Evolutionary conservation across 1,284 basidiomycete species (phyloP).

Genomic region (Mycosarcoma maydis): DNA sequence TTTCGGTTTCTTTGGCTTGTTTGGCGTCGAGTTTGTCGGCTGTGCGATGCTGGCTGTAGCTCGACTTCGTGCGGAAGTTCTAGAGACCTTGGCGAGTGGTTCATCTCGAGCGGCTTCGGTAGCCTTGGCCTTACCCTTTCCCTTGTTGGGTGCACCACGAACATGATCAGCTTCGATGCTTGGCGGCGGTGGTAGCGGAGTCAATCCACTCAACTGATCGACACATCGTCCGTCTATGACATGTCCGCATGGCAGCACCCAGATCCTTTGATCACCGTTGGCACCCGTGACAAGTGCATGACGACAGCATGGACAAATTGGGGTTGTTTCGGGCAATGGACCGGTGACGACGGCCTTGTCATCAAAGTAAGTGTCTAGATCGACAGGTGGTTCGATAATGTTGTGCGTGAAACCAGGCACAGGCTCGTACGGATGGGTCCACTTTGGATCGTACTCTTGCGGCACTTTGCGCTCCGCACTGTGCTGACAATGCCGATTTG

Average conservation of each 20-base stretch:
- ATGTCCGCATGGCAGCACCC: slow-evolving; percentile 61
- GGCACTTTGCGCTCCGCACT: slow-evolving; percentile 30
- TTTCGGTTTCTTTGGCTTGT: slow-evolving; percentile 35
- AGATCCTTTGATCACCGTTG: slow-evolving; percentile 48
- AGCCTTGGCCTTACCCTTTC: slow-evolving; percentile 38
- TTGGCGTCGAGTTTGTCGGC: slow-evolving; percentile 4
- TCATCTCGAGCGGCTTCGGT: slow-evolving; percentile 16
- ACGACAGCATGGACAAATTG: slow-evolving; percentile 57
- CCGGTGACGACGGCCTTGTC: slow-evolving; percentile 53
- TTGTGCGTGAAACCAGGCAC: slow-evolving; percentile 40
- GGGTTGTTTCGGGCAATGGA: slow-evolving; percentile 57
- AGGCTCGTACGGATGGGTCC: slow-evolving; percentile 49
- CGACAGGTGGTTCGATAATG: slow-evolving; percentile 61
- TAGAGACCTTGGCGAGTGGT: slow-evolving; percentile 13
- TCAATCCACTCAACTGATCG: slow-evolving; percentile 38
- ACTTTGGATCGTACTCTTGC: slow-evolving; percentile 37
- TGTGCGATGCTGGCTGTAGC: slow-evolving; percentile 4
- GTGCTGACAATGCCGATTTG: slow-evolving; percentile 6
- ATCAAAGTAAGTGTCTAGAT: slow-evolving; percentile 56
- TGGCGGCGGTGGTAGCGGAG: not conserved
- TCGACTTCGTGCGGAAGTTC: slow-evolving; percentile 14
- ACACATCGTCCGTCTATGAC: slow-evolving; percentile 61
- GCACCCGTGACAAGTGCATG: slow-evolving; percentile 54
- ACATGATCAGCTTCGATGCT: not conserved
- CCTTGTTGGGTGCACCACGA: slow-evolving; percentile 1